phyloP scores from a whole-genome alignment of 2,329 filamentous ascomycete species.

The Trichoderma brevicompactum region DNA sequence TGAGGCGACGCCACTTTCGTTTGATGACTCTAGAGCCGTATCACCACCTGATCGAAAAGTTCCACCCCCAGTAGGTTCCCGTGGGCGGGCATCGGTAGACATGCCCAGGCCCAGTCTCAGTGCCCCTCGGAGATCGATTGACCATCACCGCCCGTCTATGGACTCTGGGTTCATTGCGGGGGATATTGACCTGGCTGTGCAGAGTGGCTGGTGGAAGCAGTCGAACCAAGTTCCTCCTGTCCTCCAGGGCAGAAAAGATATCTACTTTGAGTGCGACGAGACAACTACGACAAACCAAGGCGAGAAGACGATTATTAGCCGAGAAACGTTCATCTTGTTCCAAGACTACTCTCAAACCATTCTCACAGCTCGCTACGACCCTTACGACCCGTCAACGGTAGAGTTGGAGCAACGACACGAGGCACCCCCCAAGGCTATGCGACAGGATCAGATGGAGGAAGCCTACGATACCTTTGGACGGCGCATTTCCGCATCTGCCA shows the following conservation, averaged over 20 bases:
- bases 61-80: constrained; percentile 44
- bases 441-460: constrained; percentile 91
- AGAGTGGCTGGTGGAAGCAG: constrained; percentile 86
- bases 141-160: constrained; percentile 72
- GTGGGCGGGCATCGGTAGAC: constrained; percentile 43
- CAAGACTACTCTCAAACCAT: constrained; percentile 96
- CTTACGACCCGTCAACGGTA: constrained; percentile 72
- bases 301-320: constrained; percentile 72
- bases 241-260: constrained; percentile 80
- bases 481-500: constrained; percentile 72
- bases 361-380: constrained; percentile 78
- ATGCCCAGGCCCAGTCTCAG: constrained; percentile 42
- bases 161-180: constrained; percentile 85
- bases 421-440: constrained; percentile 75
- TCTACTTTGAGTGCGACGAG: constrained; percentile 83
- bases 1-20: constrained; percentile 50
- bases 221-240: constrained; percentile 77
- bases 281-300: constrained; percentile 70
- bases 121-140: constrained; percentile 66
- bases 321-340: constrained; percentile 85
- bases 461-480: constrained; percentile 81
- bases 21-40: constrained; percentile 48
- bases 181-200: constrained; percentile 77
- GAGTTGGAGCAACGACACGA: constrained; percentile 86
- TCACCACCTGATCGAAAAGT: constrained; percentile 54